These are phyloP conservation scores for Phaeosphaeria sp. DNA, from an alignment of 2,329 filamentous ascomycete species.

Conservation along the genomic window DNA sequence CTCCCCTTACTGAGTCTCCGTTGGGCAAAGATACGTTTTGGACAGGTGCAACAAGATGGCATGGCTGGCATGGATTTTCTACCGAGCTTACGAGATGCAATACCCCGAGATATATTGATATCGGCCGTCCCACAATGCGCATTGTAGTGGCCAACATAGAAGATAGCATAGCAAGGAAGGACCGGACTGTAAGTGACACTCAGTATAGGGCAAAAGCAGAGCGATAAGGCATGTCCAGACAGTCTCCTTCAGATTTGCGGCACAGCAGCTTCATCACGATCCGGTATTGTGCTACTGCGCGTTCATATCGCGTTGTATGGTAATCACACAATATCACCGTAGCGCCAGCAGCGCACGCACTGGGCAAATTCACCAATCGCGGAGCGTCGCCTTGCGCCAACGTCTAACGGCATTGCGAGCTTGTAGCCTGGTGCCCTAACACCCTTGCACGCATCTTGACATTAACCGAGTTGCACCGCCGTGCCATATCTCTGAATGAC, in stretches of 20 bases:
- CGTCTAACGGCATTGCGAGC: not conserved
- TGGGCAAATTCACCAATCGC: conserved; percentile 8
- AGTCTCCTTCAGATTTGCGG: not conserved
- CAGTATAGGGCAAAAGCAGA: too few relatives aligned
- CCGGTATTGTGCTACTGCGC: conserved; percentile 1
- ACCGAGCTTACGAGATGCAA: not conserved
- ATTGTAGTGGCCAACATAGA: not conserved
- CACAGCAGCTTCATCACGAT: not conserved
- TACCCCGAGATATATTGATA: not conserved
- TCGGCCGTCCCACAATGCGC: not conserved
- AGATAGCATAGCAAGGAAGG: not conserved
- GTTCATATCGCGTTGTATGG: conserved; percentile 3
- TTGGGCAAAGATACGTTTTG: conserved; percentile 19
- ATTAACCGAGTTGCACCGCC: conserved; percentile 13
- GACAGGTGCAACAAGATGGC: conserved; percentile 15
- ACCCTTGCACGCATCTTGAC: conserved; percentile 3
- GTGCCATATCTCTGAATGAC: conserved; percentile 8
- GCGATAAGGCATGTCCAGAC: too few relatives aligned
- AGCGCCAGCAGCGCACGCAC: not conserved
- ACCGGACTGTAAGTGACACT: too few relatives aligned
- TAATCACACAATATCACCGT: not conserved
- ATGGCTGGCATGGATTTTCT: conserved; percentile 12
- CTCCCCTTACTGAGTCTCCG: too few relatives aligned
- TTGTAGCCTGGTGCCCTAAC: not conserved
- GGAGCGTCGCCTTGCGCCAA: conserved; percentile 12